Percentiles rank a stretch among this genome's conserved stretches.
phyloP scores from a whole-genome alignment of 176 grass and related monocot species.

The Miscanthus lutarioriparius region DNA sequence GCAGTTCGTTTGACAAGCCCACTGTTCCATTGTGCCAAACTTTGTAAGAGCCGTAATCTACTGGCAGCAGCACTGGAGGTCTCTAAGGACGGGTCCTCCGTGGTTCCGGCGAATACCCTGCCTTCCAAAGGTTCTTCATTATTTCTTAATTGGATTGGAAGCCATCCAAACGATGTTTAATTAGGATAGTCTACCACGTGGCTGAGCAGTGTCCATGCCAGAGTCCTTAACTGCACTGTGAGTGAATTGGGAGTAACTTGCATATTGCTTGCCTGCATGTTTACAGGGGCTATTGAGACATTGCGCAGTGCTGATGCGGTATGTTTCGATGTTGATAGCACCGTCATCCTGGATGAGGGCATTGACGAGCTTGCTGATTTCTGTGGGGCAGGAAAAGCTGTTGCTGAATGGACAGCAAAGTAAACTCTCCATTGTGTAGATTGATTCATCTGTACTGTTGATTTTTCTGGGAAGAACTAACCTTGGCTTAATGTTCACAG shows the following conservation, averaged over 20 bases:
- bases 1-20: neutral
- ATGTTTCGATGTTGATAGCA: slow-evolving; percentile 97
- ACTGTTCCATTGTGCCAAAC: neutral
- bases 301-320: slow-evolving; percentile 63
- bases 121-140: slow-evolving; percentile 39
- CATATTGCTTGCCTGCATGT: neutral
- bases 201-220: neutral
- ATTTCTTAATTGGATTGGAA: neutral
- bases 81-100: neutral
- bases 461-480: neutral
- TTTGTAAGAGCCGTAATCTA: neutral
- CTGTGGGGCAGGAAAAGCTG: slow-evolving; percentile 71
- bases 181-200: neutral
- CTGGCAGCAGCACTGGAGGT: slow-evolving; percentile 29
- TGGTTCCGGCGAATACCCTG: slow-evolving; percentile 4
- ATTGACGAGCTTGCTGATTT: slow-evolving; percentile 91
- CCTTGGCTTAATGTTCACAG: slow-evolving; percentile 33
- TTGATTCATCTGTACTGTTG: neutral
- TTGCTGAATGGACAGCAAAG: slow-evolving; percentile 86
- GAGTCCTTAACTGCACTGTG: neutral
- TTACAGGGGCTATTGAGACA: slow-evolving; percentile 55
- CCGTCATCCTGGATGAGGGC: slow-evolving; percentile 82
- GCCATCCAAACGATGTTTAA: slow-evolving; percentile 12
- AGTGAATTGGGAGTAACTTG: neutral
- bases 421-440: slow-evolving; percentile 16